Base-by-base conservation (phyloP, 805 yeast species). In the Saccharomycopsis sp. region DNA sequence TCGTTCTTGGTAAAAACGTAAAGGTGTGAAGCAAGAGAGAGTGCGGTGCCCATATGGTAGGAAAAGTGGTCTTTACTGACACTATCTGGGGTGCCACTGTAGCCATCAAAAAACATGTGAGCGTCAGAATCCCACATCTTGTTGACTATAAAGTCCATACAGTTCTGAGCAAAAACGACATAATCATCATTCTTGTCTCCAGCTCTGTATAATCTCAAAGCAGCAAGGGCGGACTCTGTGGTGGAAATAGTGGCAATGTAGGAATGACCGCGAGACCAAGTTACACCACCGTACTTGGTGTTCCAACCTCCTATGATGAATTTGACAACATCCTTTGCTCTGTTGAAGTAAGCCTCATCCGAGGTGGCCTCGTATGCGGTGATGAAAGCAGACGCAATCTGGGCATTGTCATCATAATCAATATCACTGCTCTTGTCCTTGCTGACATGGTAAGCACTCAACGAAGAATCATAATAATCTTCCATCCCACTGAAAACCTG, bases 361-460 rank as follows among this genome's bases (percentile, higher is more conserved):
- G 69, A 71, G 1, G 85, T 76, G 12, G 75, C 83, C 51, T 78
- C 85, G 53, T 73, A 78, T 2, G 84, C 82, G 2, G 76, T 68
- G 44, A 80, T 60, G 49, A 77, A 63, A 4, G 77, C 79, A 49
- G 77, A 65, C 12, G 81, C 78, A 12, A 78, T 75, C 54, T 79
- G 87, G 2, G 86, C 87, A 53, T 78, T 80, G 52, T 79, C 87
- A 53, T 79, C 86, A 47, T 75, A 75, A 56, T 78, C 78, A 30
- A 79, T 74, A 55, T 79, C 86, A 39, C 60, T 61, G 54, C 77
- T 78, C 32, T 69, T 77, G 53, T 75, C 69, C 52, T 73, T 77
- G 3, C 80, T 77, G 1, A 84, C 86, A 31, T 80, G 73, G 57
- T 68, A 80, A 3, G 80, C 85, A 41, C 68, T 68, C 30, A 61